Evolutionary conservation across 139 green algal species (phyloP).

Genomic region (Picochlorum sp.): DNA sequence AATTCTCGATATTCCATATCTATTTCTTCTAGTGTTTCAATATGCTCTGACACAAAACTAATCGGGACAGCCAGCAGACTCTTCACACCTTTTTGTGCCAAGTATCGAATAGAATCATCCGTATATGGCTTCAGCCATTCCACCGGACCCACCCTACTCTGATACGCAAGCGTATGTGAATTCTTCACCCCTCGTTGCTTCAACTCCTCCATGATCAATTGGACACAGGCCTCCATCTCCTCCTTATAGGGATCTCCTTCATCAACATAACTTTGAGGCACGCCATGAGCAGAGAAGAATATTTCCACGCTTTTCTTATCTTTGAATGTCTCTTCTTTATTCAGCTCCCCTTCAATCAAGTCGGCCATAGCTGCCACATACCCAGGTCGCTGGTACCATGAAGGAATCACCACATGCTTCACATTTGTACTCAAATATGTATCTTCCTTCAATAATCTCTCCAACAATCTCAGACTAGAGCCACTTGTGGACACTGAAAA

Average conservation of each 20-base stretch:
- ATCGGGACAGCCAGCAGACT: slow-evolving; percentile 92
- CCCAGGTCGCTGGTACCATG: slow-evolving; percentile 78
- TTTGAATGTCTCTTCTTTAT: slow-evolving; percentile 37
- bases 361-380: slow-evolving; percentile 92
- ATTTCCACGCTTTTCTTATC: slow-evolving; percentile 41
- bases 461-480: slow-evolving; percentile 83
- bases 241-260: slow-evolving; percentile 95
- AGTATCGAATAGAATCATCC: slow-evolving; percentile 86
- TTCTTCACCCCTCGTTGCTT: slow-evolving; percentile 59
- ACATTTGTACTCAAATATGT: slow-evolving; percentile 18
- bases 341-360: slow-evolving; percentile 76
- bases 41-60: slow-evolving; percentile 97
- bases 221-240: slow-evolving; percentile 98
- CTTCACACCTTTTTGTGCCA: slow-evolving; percentile 62
- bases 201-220: slow-evolving; percentile 88
- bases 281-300: slow-evolving; percentile 97
- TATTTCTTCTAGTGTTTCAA: slow-evolving; percentile 99
- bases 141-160: slow-evolving; percentile 88
- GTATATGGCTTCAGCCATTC: slow-evolving; percentile 99
- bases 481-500: slow-evolving; percentile 93
- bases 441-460: slow-evolving; percentile 63
- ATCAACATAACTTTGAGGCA: slow-evolving; percentile 91
- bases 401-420: slow-evolving; percentile 42
- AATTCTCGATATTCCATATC: slow-evolving; percentile 87
- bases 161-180: slow-evolving; percentile 92